A percentile compares a stretch with the other conserved stretches of the same genome.
Conservation (phyloP, 139 green algal genomes). For the Micractinium conductrix region DNA sequence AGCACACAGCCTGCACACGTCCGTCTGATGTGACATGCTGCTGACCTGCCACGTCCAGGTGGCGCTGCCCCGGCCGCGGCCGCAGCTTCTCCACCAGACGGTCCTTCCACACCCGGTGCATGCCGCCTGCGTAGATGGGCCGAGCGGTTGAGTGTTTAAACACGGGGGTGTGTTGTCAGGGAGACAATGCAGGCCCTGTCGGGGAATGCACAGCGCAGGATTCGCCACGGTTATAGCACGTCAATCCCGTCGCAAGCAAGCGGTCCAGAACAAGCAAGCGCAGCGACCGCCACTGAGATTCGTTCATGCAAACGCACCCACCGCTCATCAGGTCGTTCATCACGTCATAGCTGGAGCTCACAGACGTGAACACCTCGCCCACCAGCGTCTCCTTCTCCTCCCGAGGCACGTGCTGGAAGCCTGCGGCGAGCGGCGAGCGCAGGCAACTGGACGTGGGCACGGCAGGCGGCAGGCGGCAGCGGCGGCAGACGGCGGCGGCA, state of each 20-base stretch:
- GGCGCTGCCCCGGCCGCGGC: constrained; percentile 87
- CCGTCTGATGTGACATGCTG: no score
- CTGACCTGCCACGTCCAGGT: constrained; percentile 99
- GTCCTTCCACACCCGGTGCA: constrained; percentile 99
- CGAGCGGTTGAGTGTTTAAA: no score
- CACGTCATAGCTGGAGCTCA: constrained; percentile 93
- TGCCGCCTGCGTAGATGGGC: constrained; percentile 58
- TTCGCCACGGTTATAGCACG: no score
- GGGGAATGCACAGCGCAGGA: no score
- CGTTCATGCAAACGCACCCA: no score
- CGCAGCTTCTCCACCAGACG: constrained; percentile 79
- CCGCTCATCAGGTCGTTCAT: constrained; percentile 99
- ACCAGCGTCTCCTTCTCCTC: constrained; percentile 68
- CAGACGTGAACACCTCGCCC: constrained; percentile 88
- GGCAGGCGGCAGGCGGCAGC: background rate
- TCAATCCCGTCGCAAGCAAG: no score
- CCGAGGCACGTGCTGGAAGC: constrained; percentile 70
- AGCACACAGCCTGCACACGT: no score
- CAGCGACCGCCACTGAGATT: no score
- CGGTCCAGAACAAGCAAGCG: no score
- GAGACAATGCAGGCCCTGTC: no score
- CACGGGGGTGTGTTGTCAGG: no score
- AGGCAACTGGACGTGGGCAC: background rate
- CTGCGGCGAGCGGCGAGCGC: constrained; percentile 27
- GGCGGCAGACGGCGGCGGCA: background rate